A percentile compares a stretch with the other conserved stretches of the same genome.
These are phyloP conservation scores for Blastomyces percursus DNA, from an alignment of 2,329 filamentous ascomycete species.

Conservation along the genomic window DNA sequence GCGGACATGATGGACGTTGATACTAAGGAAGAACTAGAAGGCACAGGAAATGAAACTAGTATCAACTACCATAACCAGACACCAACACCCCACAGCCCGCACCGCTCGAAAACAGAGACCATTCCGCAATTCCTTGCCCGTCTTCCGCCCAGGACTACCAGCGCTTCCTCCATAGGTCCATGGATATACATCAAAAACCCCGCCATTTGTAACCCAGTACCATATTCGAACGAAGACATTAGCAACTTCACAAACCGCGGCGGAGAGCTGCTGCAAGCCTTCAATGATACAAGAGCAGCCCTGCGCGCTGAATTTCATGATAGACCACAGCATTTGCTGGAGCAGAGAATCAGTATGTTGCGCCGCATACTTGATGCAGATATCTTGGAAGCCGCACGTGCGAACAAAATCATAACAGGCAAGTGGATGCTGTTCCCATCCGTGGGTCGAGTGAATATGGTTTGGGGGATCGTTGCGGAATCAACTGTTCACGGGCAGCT, in stretches of 20 bases:
- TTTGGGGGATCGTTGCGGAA: slow-evolving; percentile 52
- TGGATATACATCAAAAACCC: slow-evolving; percentile 71
- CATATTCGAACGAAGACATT: slow-evolving; percentile 34
- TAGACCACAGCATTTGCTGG: slow-evolving; percentile 32
- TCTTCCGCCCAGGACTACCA: slow-evolving; percentile 55
- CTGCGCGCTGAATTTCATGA: slow-evolving; percentile 41
- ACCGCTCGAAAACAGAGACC: slow-evolving; percentile 53
- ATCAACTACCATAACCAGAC: not conserved
- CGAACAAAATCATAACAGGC: slow-evolving; percentile 49
- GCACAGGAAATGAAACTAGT: not conserved
- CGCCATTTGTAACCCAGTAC: slow-evolving; percentile 19
- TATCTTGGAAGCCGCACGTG: slow-evolving; percentile 51
- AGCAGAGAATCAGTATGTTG: slow-evolving; percentile 31
- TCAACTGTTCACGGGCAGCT: slow-evolving; percentile 59
- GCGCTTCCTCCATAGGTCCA: slow-evolving; percentile 34
- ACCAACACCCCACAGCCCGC: not conserved
- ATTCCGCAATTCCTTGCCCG: slow-evolving; percentile 55
- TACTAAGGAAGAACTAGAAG: not conserved
- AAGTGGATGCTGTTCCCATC: slow-evolving; percentile 41
- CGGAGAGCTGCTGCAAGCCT: slow-evolving; percentile 42
- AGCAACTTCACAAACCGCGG: slow-evolving; percentile 44
- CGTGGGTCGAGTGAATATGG: slow-evolving; percentile 16
- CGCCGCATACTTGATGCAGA: slow-evolving; percentile 39
- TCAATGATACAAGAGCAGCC: slow-evolving; percentile 37
- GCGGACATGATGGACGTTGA: not conserved